Evolutionary conservation across 2,329 filamentous ascomycete species (phyloP).

Genomic region (Fusarium foetens): DNA sequence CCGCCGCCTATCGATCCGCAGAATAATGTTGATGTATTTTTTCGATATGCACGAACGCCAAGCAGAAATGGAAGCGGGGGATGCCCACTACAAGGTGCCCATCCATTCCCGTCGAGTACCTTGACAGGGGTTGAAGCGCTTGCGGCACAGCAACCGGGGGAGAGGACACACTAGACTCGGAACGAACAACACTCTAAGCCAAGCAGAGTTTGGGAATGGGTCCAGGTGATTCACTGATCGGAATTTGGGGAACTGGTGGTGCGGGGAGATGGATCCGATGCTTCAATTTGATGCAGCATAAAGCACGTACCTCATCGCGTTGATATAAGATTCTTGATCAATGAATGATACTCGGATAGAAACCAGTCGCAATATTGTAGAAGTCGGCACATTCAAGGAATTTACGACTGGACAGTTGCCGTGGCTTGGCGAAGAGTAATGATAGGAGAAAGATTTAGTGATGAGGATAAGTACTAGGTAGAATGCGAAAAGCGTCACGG

Average conservation of each 20-base stretch:
- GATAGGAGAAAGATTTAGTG: background rate
- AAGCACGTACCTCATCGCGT: constrained; percentile 33
- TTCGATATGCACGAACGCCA: constrained; percentile 8
- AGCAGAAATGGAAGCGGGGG: constrained; percentile 34
- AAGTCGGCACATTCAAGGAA: background rate
- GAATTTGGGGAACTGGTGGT: constrained; percentile 19
- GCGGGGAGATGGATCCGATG: constrained; percentile 26
- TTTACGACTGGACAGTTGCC: background rate
- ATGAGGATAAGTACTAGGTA: constrained; percentile 5
- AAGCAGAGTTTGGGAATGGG: constrained; percentile 25
- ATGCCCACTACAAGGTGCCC: constrained; percentile 8
- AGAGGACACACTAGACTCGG: constrained; percentile 24
- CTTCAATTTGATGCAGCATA: background rate
- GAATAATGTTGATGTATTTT: background rate
- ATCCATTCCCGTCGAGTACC: constrained; percentile 25
- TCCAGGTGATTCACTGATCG: constrained; percentile 28
- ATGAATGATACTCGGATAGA: background rate
- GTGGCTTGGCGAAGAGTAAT: background rate
- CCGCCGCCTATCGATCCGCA: background rate
- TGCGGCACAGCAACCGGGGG: constrained; percentile 31
- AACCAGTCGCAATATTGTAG: background rate
- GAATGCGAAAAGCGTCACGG: background rate
- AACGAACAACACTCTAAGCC: constrained; percentile 13
- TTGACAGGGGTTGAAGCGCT: constrained; percentile 25
- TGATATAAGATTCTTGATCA: background rate